phyloP scores from a whole-genome alignment of 768 basidiomycete genomes.

The Suillus clintonianus region DNA sequence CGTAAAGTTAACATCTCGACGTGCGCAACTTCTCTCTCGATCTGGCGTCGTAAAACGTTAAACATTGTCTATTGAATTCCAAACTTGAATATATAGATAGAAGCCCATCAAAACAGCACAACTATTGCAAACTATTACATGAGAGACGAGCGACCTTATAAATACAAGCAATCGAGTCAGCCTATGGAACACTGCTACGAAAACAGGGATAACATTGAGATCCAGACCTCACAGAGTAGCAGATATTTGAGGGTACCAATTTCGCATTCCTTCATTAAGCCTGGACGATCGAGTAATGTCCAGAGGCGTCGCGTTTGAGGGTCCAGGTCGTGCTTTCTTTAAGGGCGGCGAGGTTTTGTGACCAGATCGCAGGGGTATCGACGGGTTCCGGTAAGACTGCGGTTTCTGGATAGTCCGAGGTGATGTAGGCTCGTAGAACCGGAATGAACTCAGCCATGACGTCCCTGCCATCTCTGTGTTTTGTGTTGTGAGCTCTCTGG shows the following conservation, averaged over 20 bases:
- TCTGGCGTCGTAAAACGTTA: no score
- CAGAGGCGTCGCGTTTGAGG: not conserved
- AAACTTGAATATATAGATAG: no score
- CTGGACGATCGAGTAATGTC: not conserved
- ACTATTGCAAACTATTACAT: not conserved
- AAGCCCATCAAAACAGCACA: not conserved
- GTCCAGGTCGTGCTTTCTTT: not conserved
- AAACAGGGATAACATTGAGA: not conserved
- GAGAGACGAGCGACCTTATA: not conserved
- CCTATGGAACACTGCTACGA: not conserved
- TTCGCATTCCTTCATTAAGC: not conserved
- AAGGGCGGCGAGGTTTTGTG: not conserved
- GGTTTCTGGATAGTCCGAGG: slow-evolving; percentile 2
- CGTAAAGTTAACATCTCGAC: not conserved
- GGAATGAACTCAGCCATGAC: not conserved
- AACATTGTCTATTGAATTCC: no score
- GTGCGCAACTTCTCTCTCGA: not conserved
- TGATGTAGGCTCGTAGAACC: not conserved
- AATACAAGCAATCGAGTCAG: not conserved
- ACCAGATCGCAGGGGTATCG: not conserved
- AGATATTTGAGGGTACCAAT: not conserved
- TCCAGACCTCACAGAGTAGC: not conserved
- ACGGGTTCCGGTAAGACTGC: not conserved
- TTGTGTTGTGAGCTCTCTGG: not conserved
- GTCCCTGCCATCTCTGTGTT: not conserved